These are phyloP conservation scores for Sicyos edulis DNA, from an alignment of 306 rosid species.

Conservation along the genomic window DNA sequence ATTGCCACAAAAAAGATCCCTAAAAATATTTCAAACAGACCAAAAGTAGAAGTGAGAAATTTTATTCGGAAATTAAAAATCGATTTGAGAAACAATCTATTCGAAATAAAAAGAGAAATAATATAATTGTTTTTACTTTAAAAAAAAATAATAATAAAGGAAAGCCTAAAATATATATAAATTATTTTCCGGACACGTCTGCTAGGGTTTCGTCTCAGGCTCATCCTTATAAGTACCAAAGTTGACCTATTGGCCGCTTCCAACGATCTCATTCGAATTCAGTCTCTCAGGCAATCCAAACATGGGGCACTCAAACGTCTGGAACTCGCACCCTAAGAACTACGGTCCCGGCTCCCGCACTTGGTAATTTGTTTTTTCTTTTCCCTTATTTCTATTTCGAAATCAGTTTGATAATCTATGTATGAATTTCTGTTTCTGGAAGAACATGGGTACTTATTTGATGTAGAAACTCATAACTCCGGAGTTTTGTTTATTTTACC, in stretches of 20 bases:
- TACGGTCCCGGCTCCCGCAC: conserved; percentile 95
- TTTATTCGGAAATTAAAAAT: no score
- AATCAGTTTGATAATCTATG: neutral
- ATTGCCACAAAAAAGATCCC: no score
- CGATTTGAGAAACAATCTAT: no score
- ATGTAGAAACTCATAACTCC: neutral
- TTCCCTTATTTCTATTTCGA: neutral
- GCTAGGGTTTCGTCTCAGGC: conserved; percentile 14
- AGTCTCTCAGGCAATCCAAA: neutral
- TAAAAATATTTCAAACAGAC: no score
- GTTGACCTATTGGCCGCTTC: no score
- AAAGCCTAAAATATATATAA: no score
- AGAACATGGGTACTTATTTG: neutral
- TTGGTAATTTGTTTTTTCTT: conserved; percentile 36
- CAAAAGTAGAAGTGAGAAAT: no score
- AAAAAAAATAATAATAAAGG: no score
- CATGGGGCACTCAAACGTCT: conserved; percentile 88
- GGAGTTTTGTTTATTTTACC: neutral
- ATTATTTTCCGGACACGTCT: neutral
- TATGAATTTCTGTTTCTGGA: neutral
- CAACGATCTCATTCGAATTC: neutral
- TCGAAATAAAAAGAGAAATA: no score
- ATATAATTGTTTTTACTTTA: no score
- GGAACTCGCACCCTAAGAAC: conserved; percentile 92
- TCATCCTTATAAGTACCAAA: neutral